Evolutionary conservation across 768 basidiomycete species (phyloP).

Genomic region (Lactifluus subvellereus): DNA sequence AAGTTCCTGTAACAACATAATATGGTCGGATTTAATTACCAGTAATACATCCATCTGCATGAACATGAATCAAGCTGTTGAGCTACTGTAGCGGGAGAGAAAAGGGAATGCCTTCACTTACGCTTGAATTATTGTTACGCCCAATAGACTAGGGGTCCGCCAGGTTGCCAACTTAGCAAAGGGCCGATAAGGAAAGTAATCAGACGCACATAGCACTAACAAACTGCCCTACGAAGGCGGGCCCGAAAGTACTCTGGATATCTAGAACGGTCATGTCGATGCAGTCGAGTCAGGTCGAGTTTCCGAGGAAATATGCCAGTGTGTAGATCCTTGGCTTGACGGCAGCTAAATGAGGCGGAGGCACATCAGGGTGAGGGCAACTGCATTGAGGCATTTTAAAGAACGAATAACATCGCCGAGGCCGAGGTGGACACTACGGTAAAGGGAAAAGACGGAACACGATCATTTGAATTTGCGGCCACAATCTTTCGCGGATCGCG

Average conservation of each 20-base stretch:
- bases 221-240: neutral
- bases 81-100: neutral
- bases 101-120: neutral
- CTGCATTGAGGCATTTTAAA: too few species aligned
- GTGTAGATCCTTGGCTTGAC: too few species aligned
- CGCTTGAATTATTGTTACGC: constrained; percentile 4
- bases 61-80: neutral
- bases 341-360: too few species aligned
- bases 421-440: too few species aligned
- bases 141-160: neutral
- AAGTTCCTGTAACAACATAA: neutral
- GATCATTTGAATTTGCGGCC: too few species aligned
- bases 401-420: too few species aligned
- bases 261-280: constrained; percentile 2
- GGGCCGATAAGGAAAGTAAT: neutral
- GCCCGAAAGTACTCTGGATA: neutral
- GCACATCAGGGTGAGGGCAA: too few species aligned
- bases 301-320: too few species aligned
- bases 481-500: too few species aligned
- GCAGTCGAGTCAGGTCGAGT: neutral
- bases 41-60: constrained; percentile 6
- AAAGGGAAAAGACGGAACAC: too few species aligned
- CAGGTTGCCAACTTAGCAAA: neutral
- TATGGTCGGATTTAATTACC: neutral
- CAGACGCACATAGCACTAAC: constrained; percentile 1